Percentiles rank a stretch among this genome's conserved stretches.
Evolutionary conservation across 345 rosid species (phyloP).

Genomic region (Populus nigra): DNA sequence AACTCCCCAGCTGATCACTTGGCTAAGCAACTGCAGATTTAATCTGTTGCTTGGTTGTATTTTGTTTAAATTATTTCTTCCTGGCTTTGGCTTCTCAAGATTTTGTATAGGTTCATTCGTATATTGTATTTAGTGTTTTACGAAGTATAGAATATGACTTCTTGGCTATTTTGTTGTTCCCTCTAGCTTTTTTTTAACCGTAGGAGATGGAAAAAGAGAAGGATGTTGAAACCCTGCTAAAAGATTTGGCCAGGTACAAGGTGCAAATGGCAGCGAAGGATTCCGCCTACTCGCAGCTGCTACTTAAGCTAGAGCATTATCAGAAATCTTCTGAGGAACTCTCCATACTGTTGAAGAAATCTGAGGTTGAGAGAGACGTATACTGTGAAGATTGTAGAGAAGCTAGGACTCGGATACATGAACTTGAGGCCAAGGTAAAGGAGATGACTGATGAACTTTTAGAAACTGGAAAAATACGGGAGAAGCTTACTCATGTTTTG

Average conservation of each 20-base stretch:
- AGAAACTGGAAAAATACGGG: slow-evolving; percentile 20
- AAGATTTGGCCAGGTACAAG: slow-evolving; percentile 46
- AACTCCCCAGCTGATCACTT: no score
- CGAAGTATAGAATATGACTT: not conserved
- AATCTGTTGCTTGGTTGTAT: not conserved
- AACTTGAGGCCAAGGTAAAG: slow-evolving; percentile 39
- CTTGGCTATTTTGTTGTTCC: not conserved
- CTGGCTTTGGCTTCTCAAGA: not conserved
- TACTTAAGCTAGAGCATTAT: slow-evolving; percentile 34
- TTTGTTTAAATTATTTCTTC: not conserved
- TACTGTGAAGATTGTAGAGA: slow-evolving; percentile 22
- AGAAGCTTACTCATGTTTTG: slow-evolving; percentile 33
- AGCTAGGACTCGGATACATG: slow-evolving; percentile 20
- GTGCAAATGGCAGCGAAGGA: slow-evolving; percentile 53
- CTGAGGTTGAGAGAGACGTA: slow-evolving; percentile 36
- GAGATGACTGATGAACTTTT: slow-evolving; percentile 31
- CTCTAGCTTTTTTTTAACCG: not conserved
- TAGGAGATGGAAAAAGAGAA: slow-evolving; percentile 32
- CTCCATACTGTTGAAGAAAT: slow-evolving; percentile 28
- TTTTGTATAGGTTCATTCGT: not conserved
- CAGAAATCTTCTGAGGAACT: slow-evolving; percentile 37
- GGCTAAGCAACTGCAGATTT: not conserved
- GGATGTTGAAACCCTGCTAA: slow-evolving; percentile 26
- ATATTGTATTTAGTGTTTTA: not conserved
- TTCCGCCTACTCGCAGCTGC: slow-evolving; percentile 33